Evolutionary conservation across 805 yeast species (phyloP), one percentile per base, ranked within the genome.

Genomic region (Vanderwaltozyma tropicalis): DNA sequence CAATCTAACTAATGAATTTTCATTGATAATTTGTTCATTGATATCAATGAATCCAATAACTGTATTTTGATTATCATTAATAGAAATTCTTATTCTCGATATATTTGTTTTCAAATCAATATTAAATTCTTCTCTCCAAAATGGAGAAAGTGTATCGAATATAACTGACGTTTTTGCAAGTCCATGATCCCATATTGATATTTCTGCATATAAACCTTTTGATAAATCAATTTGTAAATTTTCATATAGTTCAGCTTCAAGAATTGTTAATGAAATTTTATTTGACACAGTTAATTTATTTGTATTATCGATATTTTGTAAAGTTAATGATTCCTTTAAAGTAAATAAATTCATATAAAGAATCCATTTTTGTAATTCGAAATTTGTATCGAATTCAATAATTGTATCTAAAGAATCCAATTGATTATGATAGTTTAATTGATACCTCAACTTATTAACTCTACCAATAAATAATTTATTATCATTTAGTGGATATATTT

Each of bases 141-240:
- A 84, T 1, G 94, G 88, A 38, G 69, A 68, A 0, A 56, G 46
- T 3, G 57, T 40, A 32, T 70, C 63, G 27, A 66, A 62, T 0
- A 79, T 79, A 6, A 74, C 64, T 2, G 87, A 78, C 0, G 96
- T 84, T 46, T 86, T 66, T 28, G 82, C 84, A 85, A 89, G 81
- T 0, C 80, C 75, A 33, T 74, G 67, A 15, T 74, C 78, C 80
- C 92, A 81, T 55, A 84, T 67, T 14, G 70, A 62, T 2, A 87
- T 65, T 48, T 86, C 95, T 16, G 8, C 6, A 31, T 13, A 14
- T 20, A 24, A 8, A 8, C 12, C 13, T 10, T 24, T 24, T 21
- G 24, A 21, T 21, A 21, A 21, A 19, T 30, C 12, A 19, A n/a
- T n/a, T n/a, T n/a, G n/a, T n/a, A 4, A 17, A 14, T 40, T 37